Base-by-base conservation (phyloP, 2,329 filamentous ascomycete genomes). In the Sporothrix schenckii region DNA sequence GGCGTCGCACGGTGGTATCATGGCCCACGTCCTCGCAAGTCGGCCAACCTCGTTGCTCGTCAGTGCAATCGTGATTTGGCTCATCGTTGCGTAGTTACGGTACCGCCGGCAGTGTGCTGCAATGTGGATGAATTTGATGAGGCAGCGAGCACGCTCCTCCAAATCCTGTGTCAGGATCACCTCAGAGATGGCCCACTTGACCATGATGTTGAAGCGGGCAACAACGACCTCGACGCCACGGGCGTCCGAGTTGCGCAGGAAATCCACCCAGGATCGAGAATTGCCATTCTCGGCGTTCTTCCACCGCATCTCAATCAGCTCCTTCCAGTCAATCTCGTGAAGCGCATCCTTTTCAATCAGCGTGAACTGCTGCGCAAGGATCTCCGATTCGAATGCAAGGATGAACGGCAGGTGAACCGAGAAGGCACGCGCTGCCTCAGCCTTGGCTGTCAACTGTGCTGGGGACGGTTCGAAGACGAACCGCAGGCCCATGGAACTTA, bases 311-410 rank as follows among this genome's bases (percentile, higher is more conserved):
- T 93, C 91, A 69, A 94, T 92, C 14, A 95, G 83, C 75, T 95
- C 92, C 77, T 91, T 93, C 92, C 92, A 95, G 80, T 94, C 92
- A 73, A 95, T 91, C 78, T 94, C 92, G 74, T 93, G 92, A 27
- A 95, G 83, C 0, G 92, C 92, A 77, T 94, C 92, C 78, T 94
- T 94, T 77, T 95, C 92, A 61, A 95, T 92, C 47, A 95, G 84
- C 0, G 92, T 94, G 74, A 95, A 92, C 75, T 95, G 92, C 78
- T 94, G 90, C 2, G 92, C 92, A 34, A 95, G 84, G 3, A 90
- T 83, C 74, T 92, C 89, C 6, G 92, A 93, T 75, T 93, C 91
- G 75, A 93, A 94, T 0, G 91, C 91, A 30, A 95, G 83, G 70
- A 93, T 89, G 78, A 95, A 95, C 0, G 92, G 92, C 49, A 94